Evolutionary conservation across 2,329 filamentous ascomycete genomes (phyloP).

Genomic region (Calonectria hongkongensis): DNA sequence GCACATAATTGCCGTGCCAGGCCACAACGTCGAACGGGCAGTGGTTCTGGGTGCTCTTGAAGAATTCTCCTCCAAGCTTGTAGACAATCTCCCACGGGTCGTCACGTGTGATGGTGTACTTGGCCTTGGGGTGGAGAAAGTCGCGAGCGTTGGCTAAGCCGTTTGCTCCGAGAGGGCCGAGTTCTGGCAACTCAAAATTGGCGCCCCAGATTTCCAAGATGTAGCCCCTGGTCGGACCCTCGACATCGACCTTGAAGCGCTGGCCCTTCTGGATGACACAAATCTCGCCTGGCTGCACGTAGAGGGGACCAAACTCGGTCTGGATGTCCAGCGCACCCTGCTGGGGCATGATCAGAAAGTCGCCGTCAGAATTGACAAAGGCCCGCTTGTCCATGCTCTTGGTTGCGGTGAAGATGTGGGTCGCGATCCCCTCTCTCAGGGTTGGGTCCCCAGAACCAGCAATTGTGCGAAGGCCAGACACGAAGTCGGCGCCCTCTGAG

Average conservation of each 20-base stretch:
- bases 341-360: constrained; percentile 79
- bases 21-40: constrained; percentile 82
- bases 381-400: constrained; percentile 67
- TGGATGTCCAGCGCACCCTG: constrained; percentile 80
- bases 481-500: constrained; percentile 55
- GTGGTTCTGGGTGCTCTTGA: constrained; percentile 76
- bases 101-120: constrained; percentile 70
- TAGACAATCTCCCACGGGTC: constrained; percentile 74
- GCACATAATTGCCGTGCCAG: constrained; percentile 81
- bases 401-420: constrained; percentile 69
- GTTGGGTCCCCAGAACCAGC: constrained; percentile 70
- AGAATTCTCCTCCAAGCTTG: constrained; percentile 78
- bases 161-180: constrained; percentile 80
- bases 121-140: constrained; percentile 77
- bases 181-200: constrained; percentile 78
- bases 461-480: constrained; percentile 67
- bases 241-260: constrained; percentile 61
- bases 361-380: constrained; percentile 76
- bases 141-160: constrained; percentile 79
- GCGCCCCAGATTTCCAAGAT: constrained; percentile 80
- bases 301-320: constrained; percentile 78
- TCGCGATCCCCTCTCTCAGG: constrained; percentile 68
- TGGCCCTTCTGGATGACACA: constrained; percentile 79
- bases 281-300: constrained; percentile 80
- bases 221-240: constrained; percentile 78